Evolutionary conservation across 306 rosid genomes (phyloP).

Genomic region (Astragalus glycyphyllos): DNA sequence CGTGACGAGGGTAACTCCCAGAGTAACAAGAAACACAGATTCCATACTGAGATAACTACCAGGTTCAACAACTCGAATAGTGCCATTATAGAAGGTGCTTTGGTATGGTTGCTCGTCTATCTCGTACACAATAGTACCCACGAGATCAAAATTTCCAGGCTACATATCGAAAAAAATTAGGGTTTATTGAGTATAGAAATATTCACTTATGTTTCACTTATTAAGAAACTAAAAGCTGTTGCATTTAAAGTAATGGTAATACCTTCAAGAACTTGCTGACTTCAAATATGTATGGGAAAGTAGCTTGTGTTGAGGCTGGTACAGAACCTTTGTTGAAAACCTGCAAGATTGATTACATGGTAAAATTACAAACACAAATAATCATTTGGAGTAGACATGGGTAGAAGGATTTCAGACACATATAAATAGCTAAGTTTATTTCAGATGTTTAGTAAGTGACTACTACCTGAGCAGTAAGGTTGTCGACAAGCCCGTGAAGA

Average conservation of each 20-base stretch:
- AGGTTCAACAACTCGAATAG: constrained; percentile 81
- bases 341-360: constrained; percentile 46
- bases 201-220: constrained; percentile 14
- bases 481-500: constrained; percentile 81
- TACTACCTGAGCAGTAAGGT: constrained; percentile 85
- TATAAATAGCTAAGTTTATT: background rate
- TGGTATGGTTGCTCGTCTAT: constrained; percentile 79
- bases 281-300: constrained; percentile 83
- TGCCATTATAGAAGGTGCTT: constrained; percentile 85
- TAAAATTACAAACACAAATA: constrained; percentile 27
- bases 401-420: constrained; percentile 15
- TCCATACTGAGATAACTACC: constrained; percentile 75
- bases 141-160: constrained; percentile 95
- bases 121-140: constrained; percentile 79
- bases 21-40: constrained; percentile 83
- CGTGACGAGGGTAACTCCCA: constrained; percentile 76
- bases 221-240: constrained; percentile 8
- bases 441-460: background rate
- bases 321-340: constrained; percentile 75
- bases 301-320: constrained; percentile 79
- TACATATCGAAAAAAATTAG: constrained; percentile 49
- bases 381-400: constrained; percentile 5
- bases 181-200: background rate
- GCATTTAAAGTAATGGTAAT: constrained; percentile 27
- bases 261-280: constrained; percentile 97